These are phyloP conservation scores for Nakazawaea molendinolei DNA, from an alignment of 805 yeast species.

Conservation along the genomic window DNA sequence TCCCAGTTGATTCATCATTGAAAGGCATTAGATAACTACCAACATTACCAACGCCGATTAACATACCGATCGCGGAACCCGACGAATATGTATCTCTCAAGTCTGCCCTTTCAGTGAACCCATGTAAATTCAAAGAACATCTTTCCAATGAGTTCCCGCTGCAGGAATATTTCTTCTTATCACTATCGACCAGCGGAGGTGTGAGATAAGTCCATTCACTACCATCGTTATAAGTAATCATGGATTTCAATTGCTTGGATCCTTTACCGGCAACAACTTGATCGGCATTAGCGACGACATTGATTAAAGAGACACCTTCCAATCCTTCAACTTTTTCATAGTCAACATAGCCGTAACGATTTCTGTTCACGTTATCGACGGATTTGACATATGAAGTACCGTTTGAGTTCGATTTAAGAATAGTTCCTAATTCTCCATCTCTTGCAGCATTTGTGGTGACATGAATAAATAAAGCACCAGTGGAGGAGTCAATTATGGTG, in stretches of 20 bases:
- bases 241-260: constrained; percentile 56
- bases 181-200: constrained; percentile 64
- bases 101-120: constrained; percentile 83
- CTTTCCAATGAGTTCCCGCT: constrained; percentile 35
- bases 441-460: constrained; percentile 55
- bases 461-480: constrained; percentile 74
- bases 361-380: constrained; percentile 67
- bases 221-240: constrained; percentile 86
- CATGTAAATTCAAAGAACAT: constrained; percentile 83
- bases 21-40: constrained; percentile 47
- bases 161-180: constrained; percentile 54
- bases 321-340: constrained; percentile 77
- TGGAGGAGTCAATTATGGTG: constrained; percentile 69
- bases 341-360: constrained; percentile 72
- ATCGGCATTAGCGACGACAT: constrained; percentile 53
- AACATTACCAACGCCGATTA: constrained; percentile 92
- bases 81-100: constrained; percentile 82
- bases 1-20: constrained; percentile 42
- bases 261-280: constrained; percentile 26
- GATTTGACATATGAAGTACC: constrained; percentile 81
- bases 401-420: constrained; percentile 83
- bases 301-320: constrained; percentile 79
- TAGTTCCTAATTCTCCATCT: constrained; percentile 63
- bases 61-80: constrained; percentile 79
- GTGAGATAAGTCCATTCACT: constrained; percentile 70